Percentiles rank a stretch among this genome's conserved stretches.
phyloP scores from a whole-genome alignment of 2,329 filamentous ascomycete species.

The Dactylellina cionopaga region DNA sequence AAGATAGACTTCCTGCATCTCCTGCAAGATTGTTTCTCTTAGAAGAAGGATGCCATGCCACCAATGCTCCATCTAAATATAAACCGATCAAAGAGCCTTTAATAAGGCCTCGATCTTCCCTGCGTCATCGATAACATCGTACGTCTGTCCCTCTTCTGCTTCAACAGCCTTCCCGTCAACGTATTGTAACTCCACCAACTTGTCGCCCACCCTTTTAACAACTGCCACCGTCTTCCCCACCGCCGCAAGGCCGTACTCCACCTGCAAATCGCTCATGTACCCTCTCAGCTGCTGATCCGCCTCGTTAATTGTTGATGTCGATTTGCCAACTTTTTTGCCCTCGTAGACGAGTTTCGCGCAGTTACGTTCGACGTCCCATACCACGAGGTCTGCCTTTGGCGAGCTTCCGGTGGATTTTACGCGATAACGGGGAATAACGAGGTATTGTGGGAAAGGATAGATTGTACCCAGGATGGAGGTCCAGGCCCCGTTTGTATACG shows the following conservation, averaged over 20 bases:
- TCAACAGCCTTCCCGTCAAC: conserved; percentile 20
- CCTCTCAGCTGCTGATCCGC: conserved; percentile 42
- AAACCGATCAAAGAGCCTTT: conserved; percentile 17
- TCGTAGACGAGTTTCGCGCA: conserved; percentile 43
- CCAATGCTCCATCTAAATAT: too few relatives aligned
- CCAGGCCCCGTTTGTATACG: conserved; percentile 51
- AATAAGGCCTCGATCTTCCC: conserved; percentile 38
- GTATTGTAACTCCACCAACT: conserved; percentile 47
- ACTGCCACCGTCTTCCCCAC: conserved; percentile 35
- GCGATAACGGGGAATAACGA: conserved; percentile 44
- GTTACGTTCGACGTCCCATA: conserved; percentile 41
- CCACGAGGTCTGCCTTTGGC: conserved; percentile 39
- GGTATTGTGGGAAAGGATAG: conserved; percentile 39
- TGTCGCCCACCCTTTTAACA: conserved; percentile 34
- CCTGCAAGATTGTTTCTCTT: too few relatives aligned
- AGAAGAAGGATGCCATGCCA: too few relatives aligned
- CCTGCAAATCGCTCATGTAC: conserved; percentile 35
- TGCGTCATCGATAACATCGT: conserved; percentile 41
- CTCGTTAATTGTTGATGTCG: conserved; percentile 43
- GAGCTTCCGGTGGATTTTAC: conserved; percentile 8
- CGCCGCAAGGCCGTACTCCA: conserved; percentile 40
- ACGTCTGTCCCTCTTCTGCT: conserved; percentile 31
- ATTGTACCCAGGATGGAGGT: conserved; percentile 44
- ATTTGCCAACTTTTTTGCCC: conserved; percentile 49
- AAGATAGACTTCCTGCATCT: too few relatives aligned